These are phyloP conservation scores for Gracilaria vermiculophylla DNA, from an alignment of 23 red algal species.

Conservation along the genomic window DNA sequence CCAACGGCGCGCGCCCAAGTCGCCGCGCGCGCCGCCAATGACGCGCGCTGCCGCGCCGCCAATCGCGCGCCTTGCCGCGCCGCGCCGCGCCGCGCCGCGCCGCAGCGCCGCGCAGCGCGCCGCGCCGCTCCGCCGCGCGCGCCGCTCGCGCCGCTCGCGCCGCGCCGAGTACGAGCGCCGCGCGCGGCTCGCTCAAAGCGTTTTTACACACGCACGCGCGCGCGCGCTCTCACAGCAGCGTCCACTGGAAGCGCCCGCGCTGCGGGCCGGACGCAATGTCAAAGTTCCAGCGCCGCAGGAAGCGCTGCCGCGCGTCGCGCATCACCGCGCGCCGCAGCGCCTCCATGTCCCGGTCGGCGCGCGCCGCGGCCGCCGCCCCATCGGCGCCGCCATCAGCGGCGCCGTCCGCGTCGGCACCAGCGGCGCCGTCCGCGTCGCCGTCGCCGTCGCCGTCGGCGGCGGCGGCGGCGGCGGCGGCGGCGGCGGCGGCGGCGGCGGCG, in stretches of 20 bases:
- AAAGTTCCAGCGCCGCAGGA: conserved; percentile 12
- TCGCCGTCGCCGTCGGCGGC: background rate
- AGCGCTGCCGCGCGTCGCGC: background rate
- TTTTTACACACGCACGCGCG: background rate
- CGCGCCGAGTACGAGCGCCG: background rate
- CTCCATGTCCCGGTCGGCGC: background rate
- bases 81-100: no score
- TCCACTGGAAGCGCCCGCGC: background rate
- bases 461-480: background rate
- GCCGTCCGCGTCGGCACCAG: background rate
- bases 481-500: background rate
- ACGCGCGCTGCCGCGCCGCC: no score
- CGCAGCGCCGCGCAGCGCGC: no score
- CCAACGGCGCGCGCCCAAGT: background rate
- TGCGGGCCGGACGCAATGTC: background rate
- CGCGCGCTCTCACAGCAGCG: background rate
- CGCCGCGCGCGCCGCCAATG: background rate
- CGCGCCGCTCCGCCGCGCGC: no score
- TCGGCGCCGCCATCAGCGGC: background rate
- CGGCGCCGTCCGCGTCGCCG: background rate
- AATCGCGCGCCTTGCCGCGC: no score
- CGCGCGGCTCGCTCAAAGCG: background rate
- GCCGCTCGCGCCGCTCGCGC: no score
- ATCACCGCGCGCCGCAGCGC: background rate
- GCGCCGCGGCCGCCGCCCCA: background rate